Conservation (phyloP, 208 protist species). For the Wallacemonas sp. region DNA sequence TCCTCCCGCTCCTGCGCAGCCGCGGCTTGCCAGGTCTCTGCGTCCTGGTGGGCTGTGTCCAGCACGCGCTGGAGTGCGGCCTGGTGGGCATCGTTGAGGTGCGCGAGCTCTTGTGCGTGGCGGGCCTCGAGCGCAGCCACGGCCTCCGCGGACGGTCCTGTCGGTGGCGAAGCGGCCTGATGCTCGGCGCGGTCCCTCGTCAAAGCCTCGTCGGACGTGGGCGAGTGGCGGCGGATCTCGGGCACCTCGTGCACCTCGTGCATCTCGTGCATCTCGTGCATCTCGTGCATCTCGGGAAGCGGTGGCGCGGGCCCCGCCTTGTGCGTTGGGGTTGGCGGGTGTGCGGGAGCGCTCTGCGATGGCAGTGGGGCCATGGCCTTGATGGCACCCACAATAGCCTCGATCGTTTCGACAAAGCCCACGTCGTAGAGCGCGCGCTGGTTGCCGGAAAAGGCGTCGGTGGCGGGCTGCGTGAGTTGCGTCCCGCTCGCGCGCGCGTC, state of each 20-base stretch:
- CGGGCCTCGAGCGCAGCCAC: not conserved
- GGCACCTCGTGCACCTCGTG: too few species aligned
- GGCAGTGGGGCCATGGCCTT: slow-evolving; percentile 18
- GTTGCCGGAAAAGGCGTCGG: slow-evolving; percentile 44
- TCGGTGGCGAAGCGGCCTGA: not conserved
- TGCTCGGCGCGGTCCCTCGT: too few species aligned
- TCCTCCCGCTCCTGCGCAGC: not conserved
- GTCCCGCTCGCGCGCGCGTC: slow-evolving; percentile 64
- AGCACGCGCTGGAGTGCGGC: not conserved
- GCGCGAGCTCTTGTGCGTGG: not conserved
- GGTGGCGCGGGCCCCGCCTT: not conserved
- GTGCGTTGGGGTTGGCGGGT: not conserved
- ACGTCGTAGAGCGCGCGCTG: slow-evolving; percentile 4
- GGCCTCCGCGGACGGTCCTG: not conserved
- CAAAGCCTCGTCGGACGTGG: too few species aligned
- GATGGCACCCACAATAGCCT: slow-evolving; percentile 38
- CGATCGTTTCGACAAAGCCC: slow-evolving; percentile 26
- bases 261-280: too few species aligned
- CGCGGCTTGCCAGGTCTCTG: not conserved
- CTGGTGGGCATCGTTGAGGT: not conserved
- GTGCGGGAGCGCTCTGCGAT: not conserved
- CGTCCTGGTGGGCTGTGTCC: not conserved
- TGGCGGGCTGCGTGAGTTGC: slow-evolving; percentile 59
- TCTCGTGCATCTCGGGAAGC: too few species aligned
- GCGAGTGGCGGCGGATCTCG: too few species aligned